A percentile compares a stretch with the other conserved stretches of the same genome.
Conservation (phyloP, 179 eudicot genomes). For the Monotropa hypopitys region DNA sequence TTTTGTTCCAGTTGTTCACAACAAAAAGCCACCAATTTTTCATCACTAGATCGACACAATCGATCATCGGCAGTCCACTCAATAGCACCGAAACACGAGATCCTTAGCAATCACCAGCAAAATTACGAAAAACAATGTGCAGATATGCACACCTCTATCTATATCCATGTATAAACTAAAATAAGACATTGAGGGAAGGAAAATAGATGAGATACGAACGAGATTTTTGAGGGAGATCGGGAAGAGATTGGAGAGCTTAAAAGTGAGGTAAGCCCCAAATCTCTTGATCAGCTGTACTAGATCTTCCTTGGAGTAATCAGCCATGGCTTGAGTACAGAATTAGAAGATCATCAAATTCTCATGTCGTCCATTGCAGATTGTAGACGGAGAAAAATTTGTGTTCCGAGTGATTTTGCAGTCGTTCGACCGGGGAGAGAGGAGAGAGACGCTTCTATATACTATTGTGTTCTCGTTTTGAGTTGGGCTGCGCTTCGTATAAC, state of each 20-base stretch:
- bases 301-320: conserved; percentile 59
- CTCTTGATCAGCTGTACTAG: conserved; percentile 56
- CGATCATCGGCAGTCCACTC: not conserved
- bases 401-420: not conserved
- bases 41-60: not conserved
- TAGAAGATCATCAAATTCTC: not conserved
- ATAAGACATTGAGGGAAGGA: not conserved
- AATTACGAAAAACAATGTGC: not conserved
- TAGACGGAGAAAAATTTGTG: not conserved
- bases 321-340: conserved; percentile 26
- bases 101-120: not conserved
- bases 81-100: not conserved
- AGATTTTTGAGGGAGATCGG: conserved; percentile 21
- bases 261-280: conserved; percentile 40
- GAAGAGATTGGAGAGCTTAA: conserved; percentile 47
- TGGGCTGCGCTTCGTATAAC: not conserved
- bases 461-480: not conserved
- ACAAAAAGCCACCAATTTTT: not conserved
- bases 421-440: not conserved
- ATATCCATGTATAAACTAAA: conserved; percentile 1
- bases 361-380: not conserved
- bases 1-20: not conserved
- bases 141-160: not conserved
- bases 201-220: conserved; percentile 23
- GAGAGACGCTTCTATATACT: not conserved